Evolutionary conservation across 192 early-diverging fungal genomes (phyloP).

Genomic region (Physocladia obscura): DNA sequence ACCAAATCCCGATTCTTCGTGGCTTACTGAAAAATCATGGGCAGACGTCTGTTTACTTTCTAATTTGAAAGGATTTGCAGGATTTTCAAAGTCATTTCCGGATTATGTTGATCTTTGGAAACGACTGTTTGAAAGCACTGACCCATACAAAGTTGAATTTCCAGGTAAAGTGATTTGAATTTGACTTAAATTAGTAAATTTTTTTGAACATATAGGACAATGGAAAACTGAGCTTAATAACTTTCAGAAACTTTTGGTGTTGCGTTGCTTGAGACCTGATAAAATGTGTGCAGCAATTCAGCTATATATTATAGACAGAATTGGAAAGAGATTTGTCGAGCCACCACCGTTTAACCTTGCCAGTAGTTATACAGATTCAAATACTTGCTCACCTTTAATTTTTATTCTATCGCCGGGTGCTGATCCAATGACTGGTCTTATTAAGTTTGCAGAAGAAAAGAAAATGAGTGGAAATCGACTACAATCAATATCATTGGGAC

Average conservation of each 20-base stretch:
- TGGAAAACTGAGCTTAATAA: constrained; percentile 44
- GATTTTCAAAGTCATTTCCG: constrained; percentile 37
- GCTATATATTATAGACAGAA: constrained; percentile 54
- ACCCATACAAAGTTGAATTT: constrained; percentile 47
- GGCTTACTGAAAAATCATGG: constrained; percentile 58
- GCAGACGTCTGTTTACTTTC: constrained; percentile 50
- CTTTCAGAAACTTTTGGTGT: constrained; percentile 53
- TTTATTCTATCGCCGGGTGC: constrained; percentile 63
- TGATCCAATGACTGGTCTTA: constrained; percentile 57
- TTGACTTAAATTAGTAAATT: background rate
- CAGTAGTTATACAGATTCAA: constrained; percentile 59
- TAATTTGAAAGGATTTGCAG: constrained; percentile 38
- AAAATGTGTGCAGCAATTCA: constrained; percentile 54
- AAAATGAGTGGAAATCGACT: constrained; percentile 56
- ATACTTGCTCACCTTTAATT: constrained; percentile 50
- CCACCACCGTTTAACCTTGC: constrained; percentile 63
- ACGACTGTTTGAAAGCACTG: constrained; percentile 47
- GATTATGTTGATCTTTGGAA: constrained; percentile 47
- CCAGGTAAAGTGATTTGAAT: constrained; percentile 42
- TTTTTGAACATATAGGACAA: constrained; percentile 15
- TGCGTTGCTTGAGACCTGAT: constrained; percentile 56
- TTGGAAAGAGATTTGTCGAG: constrained; percentile 59
- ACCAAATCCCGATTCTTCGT: constrained; percentile 49
- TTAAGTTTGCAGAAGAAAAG: constrained; percentile 57
- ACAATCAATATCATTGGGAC: constrained; percentile 60